A percentile compares a stretch with the other conserved stretches of the same genome.
These are phyloP conservation scores for Tephrocybe sp. DNA, from an alignment of 768 basidiomycete species.

Conservation along the genomic window DNA sequence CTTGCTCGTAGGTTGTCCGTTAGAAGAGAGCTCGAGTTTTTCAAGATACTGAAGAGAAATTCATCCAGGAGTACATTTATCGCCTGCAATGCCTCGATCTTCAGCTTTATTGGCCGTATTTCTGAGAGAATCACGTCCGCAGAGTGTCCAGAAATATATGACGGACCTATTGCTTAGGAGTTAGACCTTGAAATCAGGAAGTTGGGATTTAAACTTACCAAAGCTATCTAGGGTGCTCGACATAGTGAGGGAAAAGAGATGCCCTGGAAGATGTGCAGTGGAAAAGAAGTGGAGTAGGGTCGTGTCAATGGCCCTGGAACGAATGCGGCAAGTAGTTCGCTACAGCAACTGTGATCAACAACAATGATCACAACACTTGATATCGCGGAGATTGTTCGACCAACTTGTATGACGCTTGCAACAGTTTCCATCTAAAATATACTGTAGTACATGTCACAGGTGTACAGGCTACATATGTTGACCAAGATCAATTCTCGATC, in stretches of 20 bases:
- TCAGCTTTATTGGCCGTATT: slow-evolving; percentile 86
- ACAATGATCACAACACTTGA: slow-evolving; percentile 5
- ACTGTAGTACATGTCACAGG: too few species aligned
- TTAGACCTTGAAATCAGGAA: slow-evolving; percentile 1
- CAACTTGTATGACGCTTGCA: too few species aligned
- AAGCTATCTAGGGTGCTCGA: slow-evolving; percentile 35
- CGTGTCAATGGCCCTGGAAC: too few species aligned
- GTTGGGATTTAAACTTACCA: slow-evolving; percentile 30
- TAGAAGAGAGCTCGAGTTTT: slow-evolving; percentile 60
- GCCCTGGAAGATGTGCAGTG: not conserved
- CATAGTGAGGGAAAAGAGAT: slow-evolving; percentile 29
- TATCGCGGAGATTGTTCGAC: not conserved
- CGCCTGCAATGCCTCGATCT: slow-evolving; percentile 68
- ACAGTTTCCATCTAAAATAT: too few species aligned
- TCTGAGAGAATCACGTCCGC: slow-evolving; percentile 93
- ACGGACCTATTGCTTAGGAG: slow-evolving; percentile 43
- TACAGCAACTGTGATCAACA: too few species aligned
- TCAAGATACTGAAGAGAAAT: slow-evolving; percentile 71
- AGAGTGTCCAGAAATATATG: slow-evolving; percentile 78
- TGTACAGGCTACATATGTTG: too few species aligned
- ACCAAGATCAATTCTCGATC: too few species aligned
- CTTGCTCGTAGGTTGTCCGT: slow-evolving; percentile 74
- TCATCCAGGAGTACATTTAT: slow-evolving; percentile 87
- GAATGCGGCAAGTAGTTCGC: not conserved
- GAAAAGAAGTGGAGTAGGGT: not conserved